A percentile compares a stretch with the other conserved stretches of the same genome.
Conservation (phyloP, 169 alveolate genomes). For the Prorocentrum cordatum region DNA sequence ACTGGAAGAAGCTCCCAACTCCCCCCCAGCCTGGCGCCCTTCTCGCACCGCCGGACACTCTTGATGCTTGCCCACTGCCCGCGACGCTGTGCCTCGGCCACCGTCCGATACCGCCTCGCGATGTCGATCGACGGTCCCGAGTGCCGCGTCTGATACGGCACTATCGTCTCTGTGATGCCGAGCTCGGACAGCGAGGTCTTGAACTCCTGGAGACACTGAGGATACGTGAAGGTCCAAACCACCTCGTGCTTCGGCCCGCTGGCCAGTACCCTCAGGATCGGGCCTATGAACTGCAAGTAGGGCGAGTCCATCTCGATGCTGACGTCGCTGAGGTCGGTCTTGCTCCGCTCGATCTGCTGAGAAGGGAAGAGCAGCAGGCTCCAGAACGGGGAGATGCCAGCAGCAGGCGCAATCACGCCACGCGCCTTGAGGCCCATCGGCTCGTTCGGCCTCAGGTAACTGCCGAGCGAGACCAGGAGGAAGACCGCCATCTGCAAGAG, state of each 20-base stretch:
- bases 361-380: not conserved
- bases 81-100: not conserved
- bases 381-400: not conserved
- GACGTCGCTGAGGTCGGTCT: not conserved
- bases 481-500: not conserved
- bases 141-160: slow-evolving; percentile 21
- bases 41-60: slow-evolving; percentile 1
- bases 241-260: not conserved
- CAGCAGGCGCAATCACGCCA: not conserved
- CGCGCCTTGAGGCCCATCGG: not conserved
- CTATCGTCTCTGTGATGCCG: not conserved
- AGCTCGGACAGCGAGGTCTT: not conserved
- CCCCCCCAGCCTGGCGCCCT: not conserved
- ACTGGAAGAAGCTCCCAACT: not conserved
- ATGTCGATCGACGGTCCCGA: not conserved
- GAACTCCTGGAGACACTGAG: not conserved
- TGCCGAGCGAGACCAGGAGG: not conserved
- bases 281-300: not conserved
- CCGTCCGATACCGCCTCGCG: not conserved
- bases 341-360: not conserved
- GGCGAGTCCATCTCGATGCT: not conserved
- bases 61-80: not conserved
- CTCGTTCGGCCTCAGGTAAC: not conserved
- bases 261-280: not conserved
- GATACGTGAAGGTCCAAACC: not conserved